phyloP scores from a whole-genome alignment of 75 land plant genomes.

The Sequoia sempervirens region DNA sequence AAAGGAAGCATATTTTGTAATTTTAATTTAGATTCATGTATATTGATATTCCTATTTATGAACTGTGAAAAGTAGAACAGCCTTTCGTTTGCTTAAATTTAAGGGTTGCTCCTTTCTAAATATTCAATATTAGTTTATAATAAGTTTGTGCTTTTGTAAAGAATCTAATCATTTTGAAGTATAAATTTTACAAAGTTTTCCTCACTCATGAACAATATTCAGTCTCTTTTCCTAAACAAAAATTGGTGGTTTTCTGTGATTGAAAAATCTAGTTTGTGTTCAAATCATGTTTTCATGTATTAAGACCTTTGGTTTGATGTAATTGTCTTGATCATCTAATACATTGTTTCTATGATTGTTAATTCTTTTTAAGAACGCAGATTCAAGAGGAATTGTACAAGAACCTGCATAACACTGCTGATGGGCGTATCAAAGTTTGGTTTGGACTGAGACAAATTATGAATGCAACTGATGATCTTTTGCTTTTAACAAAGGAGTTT shows the following conservation, averaged over 20 bases:
- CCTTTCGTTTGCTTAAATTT: background rate
- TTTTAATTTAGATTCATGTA: background rate
- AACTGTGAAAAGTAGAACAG: background rate
- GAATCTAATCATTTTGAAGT: background rate
- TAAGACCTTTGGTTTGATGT: background rate
- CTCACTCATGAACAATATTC: background rate
- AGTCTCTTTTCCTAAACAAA: background rate
- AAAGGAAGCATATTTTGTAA: background rate
- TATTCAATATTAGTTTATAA: background rate
- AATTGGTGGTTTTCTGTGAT: background rate
- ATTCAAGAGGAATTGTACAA: slow-evolving; percentile 69
- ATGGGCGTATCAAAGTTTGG: slow-evolving; percentile 88
- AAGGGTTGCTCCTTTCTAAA: background rate
- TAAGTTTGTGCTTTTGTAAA: background rate
- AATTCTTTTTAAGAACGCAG: slow-evolving; percentile 27
- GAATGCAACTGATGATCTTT: slow-evolving; percentile 76
- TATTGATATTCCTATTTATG: background rate
- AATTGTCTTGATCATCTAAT: background rate
- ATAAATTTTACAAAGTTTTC: background rate
- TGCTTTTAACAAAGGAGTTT: slow-evolving; percentile 66
- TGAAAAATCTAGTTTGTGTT: background rate
- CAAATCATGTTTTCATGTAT: background rate
- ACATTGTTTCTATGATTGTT: background rate
- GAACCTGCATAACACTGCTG: slow-evolving; percentile 70
- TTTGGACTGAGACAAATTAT: slow-evolving; percentile 90